These are phyloP conservation scores for Tylopilus orsonianus DNA, from an alignment of 1,284 basidiomycete species.

Conservation along the genomic window DNA sequence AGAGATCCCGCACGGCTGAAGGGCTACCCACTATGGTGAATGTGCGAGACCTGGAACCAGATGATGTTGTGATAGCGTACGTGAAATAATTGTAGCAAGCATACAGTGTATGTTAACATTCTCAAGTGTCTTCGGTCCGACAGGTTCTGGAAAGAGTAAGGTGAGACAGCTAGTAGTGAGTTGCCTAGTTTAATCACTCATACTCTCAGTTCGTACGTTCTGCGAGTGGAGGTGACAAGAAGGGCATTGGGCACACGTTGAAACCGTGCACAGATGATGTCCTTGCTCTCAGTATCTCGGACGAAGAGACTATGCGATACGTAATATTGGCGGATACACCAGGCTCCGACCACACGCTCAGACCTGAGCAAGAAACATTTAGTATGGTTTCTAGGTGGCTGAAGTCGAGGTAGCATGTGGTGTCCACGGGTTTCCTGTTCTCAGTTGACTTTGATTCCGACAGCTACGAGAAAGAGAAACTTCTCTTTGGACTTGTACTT, in stretches of 20 bases:
- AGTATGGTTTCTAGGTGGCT: slow-evolving; percentile 28
- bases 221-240: slow-evolving; percentile 12
- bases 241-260: slow-evolving; percentile 13
- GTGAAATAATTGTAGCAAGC: slow-evolving; percentile 1
- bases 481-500: slow-evolving; percentile 47
- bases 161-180: slow-evolving; percentile 7
- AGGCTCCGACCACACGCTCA: slow-evolving; percentile 13
- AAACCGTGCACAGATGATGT: slow-evolving; percentile 20
- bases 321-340: slow-evolving; percentile 26
- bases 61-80: slow-evolving; percentile 25
- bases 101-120: neutral
- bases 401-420: slow-evolving; percentile 10
- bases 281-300: slow-evolving; percentile 5
- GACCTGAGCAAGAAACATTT: slow-evolving; percentile 25
- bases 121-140: slow-evolving; percentile 26
- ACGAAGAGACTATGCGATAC: neutral
- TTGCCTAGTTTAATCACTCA: neutral
- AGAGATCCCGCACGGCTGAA: too few species aligned
- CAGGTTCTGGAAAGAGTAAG: slow-evolving; percentile 26
- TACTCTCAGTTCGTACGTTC: slow-evolving; percentile 26
- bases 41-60: neutral
- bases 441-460: neutral
- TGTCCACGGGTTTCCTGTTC: too few species aligned
- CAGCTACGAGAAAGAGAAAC: slow-evolving; percentile 34
- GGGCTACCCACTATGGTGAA: neutral